phyloP scores from a whole-genome alignment of 257 asterid genomes.

The Primulina eburnea region DNA sequence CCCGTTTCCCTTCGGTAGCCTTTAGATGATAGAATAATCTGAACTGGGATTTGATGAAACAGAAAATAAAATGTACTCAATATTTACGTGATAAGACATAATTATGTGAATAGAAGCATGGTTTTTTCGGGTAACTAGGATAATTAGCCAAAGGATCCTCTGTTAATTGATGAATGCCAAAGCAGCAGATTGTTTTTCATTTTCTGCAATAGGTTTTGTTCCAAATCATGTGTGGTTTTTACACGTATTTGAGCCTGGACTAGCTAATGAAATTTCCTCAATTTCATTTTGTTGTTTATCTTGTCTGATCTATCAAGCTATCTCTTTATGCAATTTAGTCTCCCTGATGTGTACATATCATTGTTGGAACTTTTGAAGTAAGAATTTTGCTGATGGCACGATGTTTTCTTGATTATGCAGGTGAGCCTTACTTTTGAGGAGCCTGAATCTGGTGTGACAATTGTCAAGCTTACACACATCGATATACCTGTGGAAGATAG shows the following conservation, averaged over 20 bases:
- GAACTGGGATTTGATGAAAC: not conserved
- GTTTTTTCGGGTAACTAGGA: not conserved
- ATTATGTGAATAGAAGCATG: not conserved
- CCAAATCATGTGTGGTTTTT: not conserved
- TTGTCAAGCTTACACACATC: conserved; percentile 67
- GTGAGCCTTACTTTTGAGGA: conserved; percentile 80
- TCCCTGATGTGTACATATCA: not conserved
- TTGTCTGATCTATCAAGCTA: not conserved
- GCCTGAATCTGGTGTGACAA: conserved; percentile 80
- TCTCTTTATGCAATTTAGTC: not conserved
- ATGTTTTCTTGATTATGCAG: conserved; percentile 34
- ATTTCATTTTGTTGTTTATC: not conserved
- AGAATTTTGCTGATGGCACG: conserved; percentile 8
- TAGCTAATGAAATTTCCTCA: not conserved
- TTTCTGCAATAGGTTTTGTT: not conserved
- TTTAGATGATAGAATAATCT: too few relatives aligned
- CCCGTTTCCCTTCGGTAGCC: not conserved
- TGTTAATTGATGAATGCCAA: too few relatives aligned
- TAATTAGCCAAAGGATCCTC: not conserved
- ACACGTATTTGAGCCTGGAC: not conserved
- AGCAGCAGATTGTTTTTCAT: not conserved
- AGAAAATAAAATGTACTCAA: not conserved
- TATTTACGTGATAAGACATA: too few relatives aligned
- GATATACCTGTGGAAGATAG: conserved; percentile 97
- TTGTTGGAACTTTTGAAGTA: not conserved